Conservation (phyloP, 73 alveolate genomes). For the Stentor roeselii region DNA sequence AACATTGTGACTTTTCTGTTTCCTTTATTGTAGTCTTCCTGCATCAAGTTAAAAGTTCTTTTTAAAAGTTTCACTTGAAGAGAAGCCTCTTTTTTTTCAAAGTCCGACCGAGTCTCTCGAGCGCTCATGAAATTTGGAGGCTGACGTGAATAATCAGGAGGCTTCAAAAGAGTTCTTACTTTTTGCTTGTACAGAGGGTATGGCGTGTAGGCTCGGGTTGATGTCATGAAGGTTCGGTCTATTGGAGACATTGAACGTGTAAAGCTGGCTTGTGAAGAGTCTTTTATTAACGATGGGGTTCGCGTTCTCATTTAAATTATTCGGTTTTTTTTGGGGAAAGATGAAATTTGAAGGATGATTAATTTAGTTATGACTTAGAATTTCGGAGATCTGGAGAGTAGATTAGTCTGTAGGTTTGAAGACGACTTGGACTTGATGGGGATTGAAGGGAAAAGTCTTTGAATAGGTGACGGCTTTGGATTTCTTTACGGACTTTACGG, state of each 20-base stretch:
- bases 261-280: background rate
- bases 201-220: slow-evolving; percentile 3
- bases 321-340: too few relatives aligned
- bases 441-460: too few relatives aligned
- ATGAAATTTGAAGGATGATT: too few relatives aligned
- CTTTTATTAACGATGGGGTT: too few relatives aligned
- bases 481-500: too few relatives aligned
- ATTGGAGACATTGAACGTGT: background rate
- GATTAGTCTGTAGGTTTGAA: too few relatives aligned
- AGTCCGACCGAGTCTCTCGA: background rate
- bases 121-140: slow-evolving; percentile 14
- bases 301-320: too few relatives aligned
- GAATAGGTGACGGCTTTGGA: too few relatives aligned
- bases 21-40: background rate
- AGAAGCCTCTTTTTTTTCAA: background rate
- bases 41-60: background rate
- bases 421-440: too few relatives aligned
- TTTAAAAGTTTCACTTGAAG: background rate
- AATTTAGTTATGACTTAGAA: too few relatives aligned
- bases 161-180: background rate
- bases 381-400: too few relatives aligned
- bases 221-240: background rate
- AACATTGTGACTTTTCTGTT: background rate
- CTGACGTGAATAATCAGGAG: background rate
- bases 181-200: background rate